These are phyloP conservation scores for Neonectria punicea DNA, from an alignment of 2,329 filamentous ascomycete genomes.

Conservation along the genomic window DNA sequence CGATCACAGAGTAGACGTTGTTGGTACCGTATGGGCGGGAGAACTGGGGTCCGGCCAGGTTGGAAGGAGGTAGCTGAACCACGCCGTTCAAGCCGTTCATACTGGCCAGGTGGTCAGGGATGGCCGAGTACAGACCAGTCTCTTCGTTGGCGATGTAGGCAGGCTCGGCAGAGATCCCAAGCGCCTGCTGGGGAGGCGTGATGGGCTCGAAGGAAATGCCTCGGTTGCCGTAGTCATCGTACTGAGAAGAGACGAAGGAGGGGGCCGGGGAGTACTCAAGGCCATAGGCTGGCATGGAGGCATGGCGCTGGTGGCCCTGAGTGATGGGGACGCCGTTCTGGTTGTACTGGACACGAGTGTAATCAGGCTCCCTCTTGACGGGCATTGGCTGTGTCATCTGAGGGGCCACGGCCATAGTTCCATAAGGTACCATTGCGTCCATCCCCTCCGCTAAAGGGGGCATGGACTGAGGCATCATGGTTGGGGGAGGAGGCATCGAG, in stretches of 20 bases:
- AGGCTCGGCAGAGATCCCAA: constrained; percentile 85
- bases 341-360: constrained; percentile 84
- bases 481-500: constrained; percentile 91
- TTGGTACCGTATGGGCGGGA: constrained; percentile 76
- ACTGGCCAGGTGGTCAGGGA: constrained; percentile 82
- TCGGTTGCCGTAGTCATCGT: constrained; percentile 96
- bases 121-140: constrained; percentile 93
- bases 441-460: constrained; percentile 70
- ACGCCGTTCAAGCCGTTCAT: constrained; percentile 85
- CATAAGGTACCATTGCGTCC: constrained; percentile 79
- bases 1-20: constrained; percentile 94
- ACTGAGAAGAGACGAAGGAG: constrained; percentile 98
- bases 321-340: constrained; percentile 88
- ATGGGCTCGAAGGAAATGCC: constrained; percentile 97
- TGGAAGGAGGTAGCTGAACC: constrained; percentile 90
- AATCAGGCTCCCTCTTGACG: constrained; percentile 91
- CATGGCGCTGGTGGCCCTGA: constrained; percentile 88
- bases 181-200: constrained; percentile 90
- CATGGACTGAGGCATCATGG: constrained; percentile 75
- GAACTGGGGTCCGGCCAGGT: constrained; percentile 83
- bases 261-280: constrained; percentile 98
- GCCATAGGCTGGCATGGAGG: constrained; percentile 95
- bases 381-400: constrained; percentile 72
- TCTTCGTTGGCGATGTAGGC: constrained; percentile 99
- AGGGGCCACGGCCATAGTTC: constrained; percentile 75